Base-by-base conservation (phyloP, 371 early-diverging fungal species). In the Lichtheimia hyalospora region DNA sequence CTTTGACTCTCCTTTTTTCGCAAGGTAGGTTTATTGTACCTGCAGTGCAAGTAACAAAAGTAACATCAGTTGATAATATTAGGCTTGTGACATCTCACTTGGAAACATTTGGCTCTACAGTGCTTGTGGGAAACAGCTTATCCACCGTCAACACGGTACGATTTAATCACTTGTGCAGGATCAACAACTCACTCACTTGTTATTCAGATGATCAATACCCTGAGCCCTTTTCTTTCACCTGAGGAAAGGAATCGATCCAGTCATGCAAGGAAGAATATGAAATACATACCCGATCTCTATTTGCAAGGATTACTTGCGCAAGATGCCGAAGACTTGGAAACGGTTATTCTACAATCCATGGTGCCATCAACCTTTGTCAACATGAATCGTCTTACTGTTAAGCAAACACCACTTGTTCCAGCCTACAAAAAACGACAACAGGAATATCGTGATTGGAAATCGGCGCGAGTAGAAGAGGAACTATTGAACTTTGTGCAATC, bases 71-170 rank as follows among this genome's bases (percentile, higher is more conserved):
- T 6, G 34, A 34, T 34, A 23, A 34, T 34, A 23, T 12, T 62
- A 82, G 82, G 43, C 74, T 82, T 28, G 82, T 85, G 28, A 85
- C 85, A 12, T 83, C 82, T 0, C 85, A 85, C 58, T 62, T 85
- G 15, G 81, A 83, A 57, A 83, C 85, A 13, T 74, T 74, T 58
- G 81, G 77, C 0, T 85, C 82, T 0, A 82, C 85, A 0, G 66
- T 85, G 5, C 62, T 85, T 2, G 63, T 81, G 0, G 85, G 85
- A 49, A 82, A 79, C 52, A 82, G 73, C 21, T 69, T 85, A 12
- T 78, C 81, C 5, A 77, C 75, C n/a, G 82, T 85, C 79, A 85
- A 85, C 56, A 79, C 74, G 81, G 85, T 82, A 70, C 41, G 54
- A 18, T 2, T 12, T 28, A 18, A 41, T 3, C 23, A 40, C 43